Conservation (phyloP, 148 eudicot genomes). For the Spergularia bocconei region DNA sequence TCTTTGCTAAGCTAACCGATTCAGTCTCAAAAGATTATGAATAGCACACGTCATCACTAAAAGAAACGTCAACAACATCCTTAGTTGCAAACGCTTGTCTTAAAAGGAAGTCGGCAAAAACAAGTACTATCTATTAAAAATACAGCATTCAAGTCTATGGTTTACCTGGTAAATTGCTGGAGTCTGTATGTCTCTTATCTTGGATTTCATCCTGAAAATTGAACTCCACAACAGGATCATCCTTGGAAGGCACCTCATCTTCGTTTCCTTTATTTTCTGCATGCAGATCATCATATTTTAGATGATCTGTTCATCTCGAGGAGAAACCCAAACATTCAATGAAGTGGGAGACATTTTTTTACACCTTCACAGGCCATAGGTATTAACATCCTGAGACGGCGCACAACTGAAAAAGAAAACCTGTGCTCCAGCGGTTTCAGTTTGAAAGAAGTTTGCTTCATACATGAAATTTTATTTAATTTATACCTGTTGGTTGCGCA, state of each 20-base stretch:
- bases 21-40: too few species aligned
- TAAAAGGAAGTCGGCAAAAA: too few species aligned
- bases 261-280: constrained; percentile 1
- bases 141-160: not conserved
- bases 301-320: not conserved
- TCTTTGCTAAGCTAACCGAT: too few species aligned
- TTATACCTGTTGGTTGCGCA: constrained; percentile 16
- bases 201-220: not conserved
- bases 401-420: not conserved
- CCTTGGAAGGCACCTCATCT: not conserved
- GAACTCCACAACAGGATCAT: not conserved
- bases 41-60: too few species aligned
- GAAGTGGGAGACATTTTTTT: not conserved
- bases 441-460: not conserved
- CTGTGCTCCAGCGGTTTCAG: not conserved
- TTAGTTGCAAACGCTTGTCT: too few species aligned
- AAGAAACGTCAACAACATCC: too few species aligned
- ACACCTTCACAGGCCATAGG: not conserved
- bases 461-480: not conserved
- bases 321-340: not conserved
- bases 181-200: constrained; percentile 4
- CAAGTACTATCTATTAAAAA: not conserved
- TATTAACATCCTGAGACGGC: not conserved
- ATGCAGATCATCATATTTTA: constrained; percentile 2
- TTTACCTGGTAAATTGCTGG: not conserved